Evolutionary conservation across 129 eudicot species (phyloP).

Genomic region (Flaveria ramosissima): DNA sequence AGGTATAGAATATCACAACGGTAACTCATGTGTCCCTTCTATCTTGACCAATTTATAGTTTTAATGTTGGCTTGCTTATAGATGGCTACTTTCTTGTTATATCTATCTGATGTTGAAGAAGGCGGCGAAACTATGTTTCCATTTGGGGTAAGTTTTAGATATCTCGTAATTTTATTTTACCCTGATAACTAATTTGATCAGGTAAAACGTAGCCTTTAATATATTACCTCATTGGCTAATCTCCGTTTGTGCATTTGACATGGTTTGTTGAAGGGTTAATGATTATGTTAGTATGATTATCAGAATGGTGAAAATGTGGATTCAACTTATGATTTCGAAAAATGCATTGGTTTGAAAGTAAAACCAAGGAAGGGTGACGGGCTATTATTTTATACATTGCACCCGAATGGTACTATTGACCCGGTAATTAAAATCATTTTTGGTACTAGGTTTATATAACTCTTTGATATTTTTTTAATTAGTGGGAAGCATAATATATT

Average conservation of each 20-base stretch:
- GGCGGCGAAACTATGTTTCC: conserved; percentile 97
- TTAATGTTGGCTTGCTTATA: conserved; percentile 24
- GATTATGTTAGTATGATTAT: conserved; percentile 14
- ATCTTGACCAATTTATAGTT: no score
- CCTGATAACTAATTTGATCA: neutral
- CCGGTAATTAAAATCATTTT: conserved; percentile 37
- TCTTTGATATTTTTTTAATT: neutral
- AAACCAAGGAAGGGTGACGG: conserved; percentile 83
- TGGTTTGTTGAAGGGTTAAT: no score
- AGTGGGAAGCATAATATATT: neutral
- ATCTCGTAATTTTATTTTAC: no score
- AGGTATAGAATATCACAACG: neutral
- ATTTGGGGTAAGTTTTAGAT: conserved; percentile 50
- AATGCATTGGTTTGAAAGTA: conserved; percentile 76
- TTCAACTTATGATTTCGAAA: conserved; percentile 48
- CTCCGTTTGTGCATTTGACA: neutral
- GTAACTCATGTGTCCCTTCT: neutral
- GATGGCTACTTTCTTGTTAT: conserved; percentile 86
- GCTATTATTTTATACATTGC: conserved; percentile 73
- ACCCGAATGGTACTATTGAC: conserved; percentile 86
- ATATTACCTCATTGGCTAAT: neutral
- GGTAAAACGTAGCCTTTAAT: neutral
- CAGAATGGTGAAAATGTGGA: conserved; percentile 64
- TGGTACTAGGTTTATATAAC: conserved; percentile 21
- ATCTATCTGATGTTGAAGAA: conserved; percentile 88